Evolutionary conservation across 257 asterid genomes (phyloP), one percentile per base, ranked within the genome.

Genomic region (Petunia secreta): DNA sequence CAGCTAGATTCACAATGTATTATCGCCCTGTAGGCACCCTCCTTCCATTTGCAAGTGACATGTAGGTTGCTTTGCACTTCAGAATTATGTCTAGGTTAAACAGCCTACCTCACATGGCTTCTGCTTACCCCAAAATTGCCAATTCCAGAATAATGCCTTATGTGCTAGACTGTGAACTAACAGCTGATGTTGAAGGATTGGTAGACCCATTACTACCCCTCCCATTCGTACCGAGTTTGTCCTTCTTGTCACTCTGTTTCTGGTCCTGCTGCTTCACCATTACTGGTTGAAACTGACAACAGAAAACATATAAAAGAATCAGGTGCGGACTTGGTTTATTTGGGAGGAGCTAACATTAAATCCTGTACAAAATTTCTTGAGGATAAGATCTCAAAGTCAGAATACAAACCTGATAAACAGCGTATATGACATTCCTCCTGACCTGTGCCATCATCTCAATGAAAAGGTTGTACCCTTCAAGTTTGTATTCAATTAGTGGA

Each of bases 401-500:
- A 37, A 73, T 73, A 64, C 84, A 79, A 77, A 95, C 99, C 97
- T 96, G 99, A 87, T 94, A 96, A 69, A 94, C 93, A 80, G 99
- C 90, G 87, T 92, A 96, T 83, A 96, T 96, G 65, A 96, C 98
- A 79, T 96, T 96, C 85, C 99, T 88, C 81, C 99, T 90, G 79
- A 96, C 89, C 62, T 96, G 94, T 60, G 99, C 99, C 98, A 96
- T 94, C 99, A 96, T 96, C 77, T 96, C 99, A 79, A 96, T 93
- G 84, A 96, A 96, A 67, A 96, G 98, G 89, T 96, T 92, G 93
- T 96, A 96, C 52, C 99, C 99, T 86, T 96, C 99, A 48, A 96
- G 96, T 85, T 96, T 96, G 87, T 94, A 96, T 82, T 94, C 99
- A 16, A 96, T 96, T 44, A 96, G 98, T 48, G 99, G 99, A 85